These are phyloP conservation scores for Meira nashicola DNA, from an alignment of 1,284 basidiomycete genomes.

Conservation along the genomic window DNA sequence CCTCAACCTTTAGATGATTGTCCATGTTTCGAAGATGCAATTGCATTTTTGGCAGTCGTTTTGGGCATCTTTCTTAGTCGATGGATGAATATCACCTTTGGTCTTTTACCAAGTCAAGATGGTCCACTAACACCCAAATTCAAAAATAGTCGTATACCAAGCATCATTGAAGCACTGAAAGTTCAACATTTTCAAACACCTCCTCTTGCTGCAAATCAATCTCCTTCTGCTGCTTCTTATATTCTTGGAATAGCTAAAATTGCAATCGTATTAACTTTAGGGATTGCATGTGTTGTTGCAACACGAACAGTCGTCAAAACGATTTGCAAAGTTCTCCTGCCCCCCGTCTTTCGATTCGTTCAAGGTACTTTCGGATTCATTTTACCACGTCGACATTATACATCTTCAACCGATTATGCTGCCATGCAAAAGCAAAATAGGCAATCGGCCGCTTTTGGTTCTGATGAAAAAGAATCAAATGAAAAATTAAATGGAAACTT, in stretches of 20 bases:
- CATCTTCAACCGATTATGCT: slow-evolving; percentile 29
- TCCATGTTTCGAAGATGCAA: slow-evolving; percentile 90
- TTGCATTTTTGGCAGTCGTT: slow-evolving; percentile 80
- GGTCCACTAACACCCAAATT: slow-evolving; percentile 4
- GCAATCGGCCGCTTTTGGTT: not conserved
- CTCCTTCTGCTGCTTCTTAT: not conserved
- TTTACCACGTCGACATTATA: slow-evolving; percentile 40
- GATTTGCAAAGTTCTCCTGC: slow-evolving; percentile 31
- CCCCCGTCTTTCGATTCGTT: slow-evolving; percentile 32
- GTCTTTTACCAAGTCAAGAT: slow-evolving; percentile 6
- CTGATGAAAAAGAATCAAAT: not conserved
- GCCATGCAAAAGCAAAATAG: not conserved
- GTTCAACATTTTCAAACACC: not conserved
- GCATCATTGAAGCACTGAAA: slow-evolving; percentile 18
- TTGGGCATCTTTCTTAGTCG: slow-evolving; percentile 69
- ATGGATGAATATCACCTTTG: slow-evolving; percentile 56
- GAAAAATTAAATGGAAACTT: too few species aligned
- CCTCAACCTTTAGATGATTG: slow-evolving; percentile 85
- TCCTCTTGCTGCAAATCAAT: not conserved
- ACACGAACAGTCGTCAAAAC: slow-evolving; percentile 67
- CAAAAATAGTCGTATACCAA: slow-evolving; percentile 18
- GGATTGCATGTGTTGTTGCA: slow-evolving; percentile 63
- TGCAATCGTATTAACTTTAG: slow-evolving; percentile 58
- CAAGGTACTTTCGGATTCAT: slow-evolving; percentile 34
- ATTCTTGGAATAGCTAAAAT: not conserved